These are phyloP conservation scores for Hericium erinaceus DNA, from an alignment of 768 basidiomycete species.

Conservation along the genomic window DNA sequence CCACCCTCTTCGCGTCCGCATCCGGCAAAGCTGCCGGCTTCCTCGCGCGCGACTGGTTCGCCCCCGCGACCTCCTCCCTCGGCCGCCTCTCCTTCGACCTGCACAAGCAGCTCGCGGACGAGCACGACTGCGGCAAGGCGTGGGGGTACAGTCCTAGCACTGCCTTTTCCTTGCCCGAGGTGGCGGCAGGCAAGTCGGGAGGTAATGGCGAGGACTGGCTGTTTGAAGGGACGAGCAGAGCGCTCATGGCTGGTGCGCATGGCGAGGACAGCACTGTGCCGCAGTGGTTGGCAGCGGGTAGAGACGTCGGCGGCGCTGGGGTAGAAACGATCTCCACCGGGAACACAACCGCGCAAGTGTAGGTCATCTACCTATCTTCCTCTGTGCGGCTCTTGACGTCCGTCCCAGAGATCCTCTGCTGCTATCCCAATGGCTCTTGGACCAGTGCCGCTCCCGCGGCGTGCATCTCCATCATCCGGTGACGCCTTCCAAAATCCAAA, in stretches of 20 bases:
- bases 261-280: background rate
- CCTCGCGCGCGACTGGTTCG: slow-evolving; percentile 29
- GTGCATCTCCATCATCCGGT: slow-evolving; percentile 19
- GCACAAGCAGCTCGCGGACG: slow-evolving; percentile 29
- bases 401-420: slow-evolving; percentile 18
- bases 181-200: background rate
- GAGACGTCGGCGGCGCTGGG: background rate
- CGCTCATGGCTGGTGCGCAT: slow-evolving; percentile 7
- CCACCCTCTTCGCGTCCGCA: slow-evolving; percentile 28
- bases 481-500: slow-evolving; percentile 9
- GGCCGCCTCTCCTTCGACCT: slow-evolving; percentile 14
- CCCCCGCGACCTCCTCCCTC: slow-evolving; percentile 7
- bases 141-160: slow-evolving; percentile 32
- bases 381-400: background rate
- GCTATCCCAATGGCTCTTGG: slow-evolving; percentile 24
- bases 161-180: slow-evolving; percentile 19
- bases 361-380: slow-evolving; percentile 4
- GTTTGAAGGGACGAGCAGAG: slow-evolving; percentile 17
- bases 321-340: slow-evolving; percentile 17
- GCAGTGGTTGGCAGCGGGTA: slow-evolving; percentile 2
- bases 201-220: slow-evolving; percentile 21
- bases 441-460: slow-evolving; percentile 19
- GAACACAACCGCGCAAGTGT: slow-evolving; percentile 23
- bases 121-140: slow-evolving; percentile 25
- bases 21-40: slow-evolving; percentile 30